These are phyloP conservation scores for Yamadazyma taylorii DNA, from an alignment of 1,139 yeast genomes.

Conservation along the genomic window DNA sequence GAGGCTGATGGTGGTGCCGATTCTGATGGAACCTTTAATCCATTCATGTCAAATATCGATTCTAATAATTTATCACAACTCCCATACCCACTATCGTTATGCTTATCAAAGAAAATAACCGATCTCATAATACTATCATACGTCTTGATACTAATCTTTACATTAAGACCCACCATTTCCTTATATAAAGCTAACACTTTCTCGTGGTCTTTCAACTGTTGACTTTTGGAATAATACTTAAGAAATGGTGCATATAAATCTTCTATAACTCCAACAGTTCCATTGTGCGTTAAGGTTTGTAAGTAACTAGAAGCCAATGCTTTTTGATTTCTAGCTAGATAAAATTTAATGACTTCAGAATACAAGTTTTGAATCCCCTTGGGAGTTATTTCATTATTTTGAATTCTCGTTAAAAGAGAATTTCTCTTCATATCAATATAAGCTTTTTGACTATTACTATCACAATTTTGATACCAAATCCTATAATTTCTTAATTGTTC, in stretches of 20 bases:
- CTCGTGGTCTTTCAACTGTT: constrained; percentile 28
- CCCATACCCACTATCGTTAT: constrained; percentile 21
- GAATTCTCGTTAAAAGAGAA: constrained; percentile 6
- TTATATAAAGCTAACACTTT: constrained; percentile 36
- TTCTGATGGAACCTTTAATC: constrained; percentile 19
- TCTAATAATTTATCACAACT: constrained; percentile 31
- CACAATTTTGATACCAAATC: constrained; percentile 24
- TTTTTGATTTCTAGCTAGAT: constrained; percentile 17
- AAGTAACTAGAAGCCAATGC: constrained; percentile 18
- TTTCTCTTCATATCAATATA: constrained; percentile 11
- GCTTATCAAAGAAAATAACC: constrained; percentile 37
- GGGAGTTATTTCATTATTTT: neutral
- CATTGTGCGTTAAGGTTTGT: constrained; percentile 12
- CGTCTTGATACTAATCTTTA: constrained; percentile 34
- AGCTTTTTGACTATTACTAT: constrained; percentile 7
- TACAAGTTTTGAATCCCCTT: constrained; percentile 18
- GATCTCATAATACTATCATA: constrained; percentile 44
- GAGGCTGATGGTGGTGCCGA: too few species aligned
- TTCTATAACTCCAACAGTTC: constrained; percentile 20
- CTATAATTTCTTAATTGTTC: constrained; percentile 34
- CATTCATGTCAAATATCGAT: constrained; percentile 35
- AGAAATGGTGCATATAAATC: constrained; percentile 33
- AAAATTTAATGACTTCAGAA: constrained; percentile 28
- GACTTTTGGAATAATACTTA: constrained; percentile 21
- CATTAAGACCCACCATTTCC: constrained; percentile 35